Base-by-base conservation (phyloP, 805 yeast species). In the Candida rishiriensis region DNA sequence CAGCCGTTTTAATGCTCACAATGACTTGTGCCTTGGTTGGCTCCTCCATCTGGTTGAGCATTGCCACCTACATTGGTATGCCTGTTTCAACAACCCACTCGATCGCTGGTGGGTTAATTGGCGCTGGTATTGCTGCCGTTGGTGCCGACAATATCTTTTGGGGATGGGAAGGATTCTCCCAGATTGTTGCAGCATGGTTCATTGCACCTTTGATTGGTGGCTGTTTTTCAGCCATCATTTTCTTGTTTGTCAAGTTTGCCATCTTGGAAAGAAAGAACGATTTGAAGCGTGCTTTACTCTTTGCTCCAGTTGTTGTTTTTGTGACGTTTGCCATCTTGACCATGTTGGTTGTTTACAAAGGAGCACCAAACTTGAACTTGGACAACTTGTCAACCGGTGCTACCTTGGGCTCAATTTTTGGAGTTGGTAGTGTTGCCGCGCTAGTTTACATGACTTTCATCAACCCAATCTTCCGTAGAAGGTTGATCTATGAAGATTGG, bases 11-110 rank as follows among this genome's bases (percentile, higher is more conserved):
- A 34, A 79, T 84, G 87, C 68, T 84, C 40, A 75, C 84, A 28
- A 84, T 84, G 90, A 72, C 83, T 15, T 78, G 85, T 68, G 90
- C 91, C 29, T 66, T 82, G 43, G 77, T 83, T 43, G 91, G 90
- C 36, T 81, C 88, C 5, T 80, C 90, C 1, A 36, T 70, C 28
- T 84, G 90, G 90, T 70, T 84, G 43, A 66, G 83, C 5, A 42
- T 80, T 47, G 90, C 90, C 34, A 85, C 90, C 13, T 49, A 60
- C 2, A 64, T 83, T 29, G 86, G 87, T 50, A 73, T 81, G 76
- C 90, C 90, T n/a, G 89, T 83, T 36, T 84, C 90, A 15, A 83
- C 90, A 14, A 84, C 91, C 10, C 90, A 85, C 57, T 80, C 88
- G 10, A 82, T 85, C 51, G 83, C 84, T 40, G 90, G 90, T 56